A percentile compares a stretch with the other conserved stretches of the same genome.
These are phyloP conservation scores for Nicotiana obtusifolia DNA, from an alignment of 257 asterid genomes.

Conservation along the genomic window DNA sequence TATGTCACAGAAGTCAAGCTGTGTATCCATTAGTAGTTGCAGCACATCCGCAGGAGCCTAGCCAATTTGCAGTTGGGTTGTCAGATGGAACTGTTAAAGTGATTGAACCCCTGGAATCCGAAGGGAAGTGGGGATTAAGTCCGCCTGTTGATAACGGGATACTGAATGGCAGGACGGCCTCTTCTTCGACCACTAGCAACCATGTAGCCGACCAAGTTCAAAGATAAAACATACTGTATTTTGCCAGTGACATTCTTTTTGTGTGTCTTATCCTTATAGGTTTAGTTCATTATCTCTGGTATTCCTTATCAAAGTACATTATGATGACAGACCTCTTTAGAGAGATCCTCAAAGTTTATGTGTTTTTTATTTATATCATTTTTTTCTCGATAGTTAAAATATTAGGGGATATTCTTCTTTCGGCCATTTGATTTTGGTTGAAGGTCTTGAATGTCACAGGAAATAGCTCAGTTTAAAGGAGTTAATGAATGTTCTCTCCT, in stretches of 20 bases:
- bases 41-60: constrained; percentile 81
- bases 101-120: constrained; percentile 83
- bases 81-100: constrained; percentile 91
- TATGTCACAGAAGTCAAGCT: constrained; percentile 51
- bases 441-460: not conserved
- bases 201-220: constrained; percentile 75
- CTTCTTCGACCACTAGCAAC: constrained; percentile 57
- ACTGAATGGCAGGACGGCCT: constrained; percentile 56
- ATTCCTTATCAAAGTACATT: constrained; percentile 26
- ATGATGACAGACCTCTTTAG: constrained; percentile 33
- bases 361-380: constrained; percentile 19
- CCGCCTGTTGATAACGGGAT: constrained; percentile 69
- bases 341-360: constrained; percentile 9
- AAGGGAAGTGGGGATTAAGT: constrained; percentile 71
- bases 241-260: constrained; percentile 14
- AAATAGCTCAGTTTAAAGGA: constrained; percentile 8
- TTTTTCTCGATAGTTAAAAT: not conserved
- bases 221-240: constrained; percentile 36
- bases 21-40: constrained; percentile 69
- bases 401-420: not conserved
- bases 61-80: constrained; percentile 86
- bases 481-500: not conserved
- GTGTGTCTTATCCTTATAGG: constrained; percentile 53
- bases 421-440: not conserved
- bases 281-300: constrained; percentile 35